Base-by-base conservation (phyloP, 1,284 basidiomycete genomes). In the Volvariella surrecta region DNA sequence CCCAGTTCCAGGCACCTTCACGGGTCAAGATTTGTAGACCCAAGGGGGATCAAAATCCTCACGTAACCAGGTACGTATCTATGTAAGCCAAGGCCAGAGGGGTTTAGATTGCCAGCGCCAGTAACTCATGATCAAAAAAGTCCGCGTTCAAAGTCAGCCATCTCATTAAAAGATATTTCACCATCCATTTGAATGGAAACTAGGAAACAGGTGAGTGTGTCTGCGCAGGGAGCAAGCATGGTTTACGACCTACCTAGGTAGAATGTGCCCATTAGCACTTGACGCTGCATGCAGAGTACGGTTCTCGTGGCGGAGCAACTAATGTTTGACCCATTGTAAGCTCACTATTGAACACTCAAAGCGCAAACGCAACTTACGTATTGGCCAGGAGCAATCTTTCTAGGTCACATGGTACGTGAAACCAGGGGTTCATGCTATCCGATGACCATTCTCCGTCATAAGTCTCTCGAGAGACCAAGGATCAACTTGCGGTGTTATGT, bases 291-390 rank as follows among this genome's bases (percentile, higher is more conserved):
- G 63, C 39, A 65, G 43, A 9, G 63, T 61, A 15, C 64, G 54
- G 42, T 63, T 63, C 50, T 65, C 61, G 43, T 65, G 63, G 9
- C 62, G 60, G 20, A 65, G 54, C 19, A 65, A 51, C 61, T 63
- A 35, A 10, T 6, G 11, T 35, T 31, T 31, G 8, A n/a, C 6
- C 15, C 18, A 15, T 16, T 4, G n/a, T 4, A 4, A 15, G 28
- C 8, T 9, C 3, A 31, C 13, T 30, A 40, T 15, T 2, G 35
- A 15, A 17, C n/a, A 39, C 19, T 21, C 34, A 19, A 39, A 32
- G 16, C 2, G 13, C 13, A n/a, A 38, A 37, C 18, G 28, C 37
- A 24, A 52, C 60, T 45, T 35, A 62, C 62, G 45, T 64, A 64
- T 45, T 50, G 52, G 24, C 61, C 61, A 17, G 60, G 50, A 8